Base-by-base conservation (phyloP, 192 early-diverging fungal genomes). In the Haplosporangium gracile region DNA sequence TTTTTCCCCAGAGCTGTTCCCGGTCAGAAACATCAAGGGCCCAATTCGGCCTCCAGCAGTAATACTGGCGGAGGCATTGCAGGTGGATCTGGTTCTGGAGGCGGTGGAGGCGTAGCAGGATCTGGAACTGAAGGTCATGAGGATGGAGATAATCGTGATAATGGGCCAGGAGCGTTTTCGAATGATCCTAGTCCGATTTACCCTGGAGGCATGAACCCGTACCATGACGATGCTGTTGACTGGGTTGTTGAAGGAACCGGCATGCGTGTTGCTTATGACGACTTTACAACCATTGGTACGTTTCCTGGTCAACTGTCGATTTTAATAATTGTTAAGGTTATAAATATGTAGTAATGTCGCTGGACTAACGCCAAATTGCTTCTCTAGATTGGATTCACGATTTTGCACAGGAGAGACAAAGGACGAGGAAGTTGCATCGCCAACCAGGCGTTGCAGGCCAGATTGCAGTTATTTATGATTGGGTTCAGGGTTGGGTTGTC, bases 311-410 rank as follows among this genome's bases (percentile, higher is more conserved):
- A 68, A 42, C 5, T 38, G 8, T 65, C 22, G 38, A 49, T 43
- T 68, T 32, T 13, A 18, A 38, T 78, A 18, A 18, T 18, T 51
- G 29, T 2, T 15, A 47, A 24, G 45, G 13, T 0, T 65, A 13
- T 24, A 15, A 4, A 32, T 32, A 1, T 26, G 20, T 24, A 11
- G 4, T 11, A 26, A 22, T 16, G 7, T 69, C 15, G 47, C 29
- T 24, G 1, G n/a, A 20, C 26, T 74, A 22, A 38, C 36, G 5
- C 16, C 26, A 32, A 32, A n/a, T 18, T 80, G 26, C 36, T 38
- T 26, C 15, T 16, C 11, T 83, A 93, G 96, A 99, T 89, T 98
- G 96, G 96, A 95, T 97, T 55, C 96, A 97, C 79, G 97, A 98
- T 88, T 92, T 94, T 76, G 94, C 95, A 18, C 94, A 95, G 88